Conservation (phyloP, 495 filamentous ascomycete genomes). For the Talaromyces nanjingensis region DNA sequence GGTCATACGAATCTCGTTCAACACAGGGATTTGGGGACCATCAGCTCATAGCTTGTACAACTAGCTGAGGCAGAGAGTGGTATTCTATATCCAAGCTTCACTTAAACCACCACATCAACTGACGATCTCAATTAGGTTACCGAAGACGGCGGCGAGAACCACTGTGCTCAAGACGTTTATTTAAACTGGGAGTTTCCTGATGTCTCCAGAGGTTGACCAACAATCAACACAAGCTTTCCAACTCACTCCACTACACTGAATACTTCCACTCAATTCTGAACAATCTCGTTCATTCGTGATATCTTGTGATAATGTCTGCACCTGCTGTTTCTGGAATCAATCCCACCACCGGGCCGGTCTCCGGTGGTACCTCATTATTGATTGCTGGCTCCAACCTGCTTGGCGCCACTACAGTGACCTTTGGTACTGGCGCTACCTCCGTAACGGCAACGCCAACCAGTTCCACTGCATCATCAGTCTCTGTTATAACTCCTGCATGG, state of each 20-base stretch:
- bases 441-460: not conserved
- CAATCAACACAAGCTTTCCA: not conserved
- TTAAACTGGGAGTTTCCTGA: not conserved
- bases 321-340: not conserved
- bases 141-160: not conserved
- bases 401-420: not conserved
- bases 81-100: too few relatives aligned
- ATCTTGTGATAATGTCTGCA: not conserved
- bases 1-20: too few relatives aligned
- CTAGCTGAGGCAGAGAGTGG: too few relatives aligned
- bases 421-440: not conserved
- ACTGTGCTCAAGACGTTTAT: not conserved
- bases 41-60: too few relatives aligned
- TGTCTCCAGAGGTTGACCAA: not conserved
- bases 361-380: constrained; percentile 4
- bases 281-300: not conserved
- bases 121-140: not conserved
- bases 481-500: not conserved
- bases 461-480: not conserved
- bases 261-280: not conserved
- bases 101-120: not conserved
- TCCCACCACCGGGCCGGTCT: not conserved
- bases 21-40: too few relatives aligned
- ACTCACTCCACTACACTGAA: not conserved
- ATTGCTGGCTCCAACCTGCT: not conserved